Evolutionary conservation across 2,329 filamentous ascomycete species (phyloP).

Genomic region (Phoma sp.): DNA sequence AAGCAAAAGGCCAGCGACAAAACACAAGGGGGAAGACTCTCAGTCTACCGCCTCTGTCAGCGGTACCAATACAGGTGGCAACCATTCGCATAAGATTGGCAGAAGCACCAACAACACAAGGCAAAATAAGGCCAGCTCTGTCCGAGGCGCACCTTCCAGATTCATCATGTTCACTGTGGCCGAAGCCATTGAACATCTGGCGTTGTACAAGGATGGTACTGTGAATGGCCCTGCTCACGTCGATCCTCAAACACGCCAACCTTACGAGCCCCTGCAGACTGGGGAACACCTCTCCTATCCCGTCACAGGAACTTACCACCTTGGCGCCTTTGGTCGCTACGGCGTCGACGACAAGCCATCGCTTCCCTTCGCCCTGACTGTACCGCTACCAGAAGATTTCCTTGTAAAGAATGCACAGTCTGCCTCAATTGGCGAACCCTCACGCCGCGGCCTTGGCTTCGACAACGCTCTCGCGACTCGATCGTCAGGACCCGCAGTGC

Average conservation of each 20-base stretch:
- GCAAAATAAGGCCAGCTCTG: not conserved
- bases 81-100: not conserved
- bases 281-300: slow-evolving; percentile 18
- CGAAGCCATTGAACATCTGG: slow-evolving; percentile 17
- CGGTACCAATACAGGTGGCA: too few species aligned
- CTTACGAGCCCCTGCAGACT: slow-evolving; percentile 10
- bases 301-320: slow-evolving; percentile 17
- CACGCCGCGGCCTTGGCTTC: slow-evolving; percentile 13
- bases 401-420: not conserved
- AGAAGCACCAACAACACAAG: not conserved
- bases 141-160: not conserved
- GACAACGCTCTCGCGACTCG: not conserved
- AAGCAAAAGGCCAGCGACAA: not conserved
- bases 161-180: slow-evolving; percentile 20
- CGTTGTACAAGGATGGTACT: slow-evolving; percentile 3
- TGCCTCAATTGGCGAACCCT: not conserved
- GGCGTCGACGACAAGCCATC: not conserved
- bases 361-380: slow-evolving; percentile 10
- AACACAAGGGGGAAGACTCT: not conserved
- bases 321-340: slow-evolving; percentile 23
- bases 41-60: not conserved
- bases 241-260: slow-evolving; percentile 6
- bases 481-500: not conserved
- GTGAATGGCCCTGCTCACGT: slow-evolving; percentile 2
- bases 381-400: slow-evolving; percentile 3